These are phyloP conservation scores for Jamesozyma gamospora DNA, from an alignment of 805 yeast genomes.

Conservation along the genomic window DNA sequence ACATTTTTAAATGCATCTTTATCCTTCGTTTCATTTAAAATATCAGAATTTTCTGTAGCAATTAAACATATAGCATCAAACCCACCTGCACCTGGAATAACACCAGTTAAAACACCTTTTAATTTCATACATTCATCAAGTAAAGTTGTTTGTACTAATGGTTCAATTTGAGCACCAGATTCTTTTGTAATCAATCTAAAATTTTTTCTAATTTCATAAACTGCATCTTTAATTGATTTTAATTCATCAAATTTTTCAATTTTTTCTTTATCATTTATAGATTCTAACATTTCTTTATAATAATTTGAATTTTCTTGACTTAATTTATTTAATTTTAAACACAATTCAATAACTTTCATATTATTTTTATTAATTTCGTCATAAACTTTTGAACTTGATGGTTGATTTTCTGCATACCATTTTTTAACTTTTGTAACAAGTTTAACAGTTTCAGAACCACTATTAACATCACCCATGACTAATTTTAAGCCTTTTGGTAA, in stretches of 20 bases:
- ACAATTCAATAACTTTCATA: slow-evolving; percentile 39
- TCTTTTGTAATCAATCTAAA: slow-evolving; percentile 51
- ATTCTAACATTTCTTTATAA: slow-evolving; percentile 29
- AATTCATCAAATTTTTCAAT: slow-evolving; percentile 18
- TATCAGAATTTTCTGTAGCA: slow-evolving; percentile 38
- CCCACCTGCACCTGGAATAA: slow-evolving; percentile 98
- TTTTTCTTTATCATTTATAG: slow-evolving; percentile 8
- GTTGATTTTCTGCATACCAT: slow-evolving; percentile 55
- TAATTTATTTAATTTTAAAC: slow-evolving; percentile 34
- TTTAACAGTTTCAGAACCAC: slow-evolving; percentile 92
- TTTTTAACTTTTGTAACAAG: slow-evolving; percentile 63
- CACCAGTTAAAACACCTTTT: slow-evolving; percentile 84
- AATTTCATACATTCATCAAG: slow-evolving; percentile 48
- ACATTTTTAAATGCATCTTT: slow-evolving; percentile 37
- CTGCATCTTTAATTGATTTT: slow-evolving; percentile 31
- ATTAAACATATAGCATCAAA: slow-evolving; percentile 82
- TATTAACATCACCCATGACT: slow-evolving; percentile 86
- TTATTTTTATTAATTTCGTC: slow-evolving; percentile 49
- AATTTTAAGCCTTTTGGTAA: slow-evolving; percentile 62
- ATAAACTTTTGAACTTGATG: slow-evolving; percentile 45
- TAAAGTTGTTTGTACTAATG: slow-evolving; percentile 59
- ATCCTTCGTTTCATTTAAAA: slow-evolving; percentile 22
- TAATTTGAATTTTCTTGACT: slow-evolving; percentile 23
- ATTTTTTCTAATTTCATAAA: slow-evolving; percentile 42
- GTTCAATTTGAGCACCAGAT: slow-evolving; percentile 85